Base-by-base conservation (phyloP, 495 filamentous ascomycete genomes). In the Podospora anserina region DNA sequence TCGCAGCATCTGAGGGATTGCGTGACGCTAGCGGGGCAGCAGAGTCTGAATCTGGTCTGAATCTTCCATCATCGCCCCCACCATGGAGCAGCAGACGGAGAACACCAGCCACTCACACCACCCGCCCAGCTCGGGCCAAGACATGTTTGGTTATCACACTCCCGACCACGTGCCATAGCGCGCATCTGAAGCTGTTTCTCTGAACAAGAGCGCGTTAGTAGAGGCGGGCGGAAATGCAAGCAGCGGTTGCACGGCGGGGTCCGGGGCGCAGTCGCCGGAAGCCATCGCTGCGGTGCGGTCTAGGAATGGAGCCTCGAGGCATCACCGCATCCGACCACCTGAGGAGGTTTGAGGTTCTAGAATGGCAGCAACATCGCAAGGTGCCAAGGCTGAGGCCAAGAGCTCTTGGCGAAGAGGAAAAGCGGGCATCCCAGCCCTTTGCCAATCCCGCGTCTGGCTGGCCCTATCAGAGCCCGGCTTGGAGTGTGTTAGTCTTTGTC, bases 401-500 rank as follows among this genome's bases (percentile, higher is more conserved):
- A 13, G n/a, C 55, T 23, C 55, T 58, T 20, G 55, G 55, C n/a
- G 15, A 11, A 9, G 19, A 58, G 55, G 13, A 58, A 58, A 58
- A 58, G 54, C 55, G 55, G 55, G 18, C 18, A 32, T 58, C 19
- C 61, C 19, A 63, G 57, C 18, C 30, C 65, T 27, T 61, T 66
- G 66, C 69, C 69, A 70, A 70, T 64, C 60, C 39, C 20, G 44
- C 18, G 20, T 15, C 18, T 3, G 28, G 1, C 39, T 65, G 49
- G 34, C 15, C 68, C 69, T 61, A 70, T 70, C 69, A 70, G n/a
- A 70, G 55, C 18, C 55, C 32, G 34, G 15, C 55, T n/a, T 64
- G 55, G 28, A 57, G 19, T 26, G 63, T 60, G 30, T 70, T 70
- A 68, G 69, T 62, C 71, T 70, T 70, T 73, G 69, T 70, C 60